Base-by-base conservation (phyloP, 805 yeast genomes). In the Spencermartinsiella europaea region DNA sequence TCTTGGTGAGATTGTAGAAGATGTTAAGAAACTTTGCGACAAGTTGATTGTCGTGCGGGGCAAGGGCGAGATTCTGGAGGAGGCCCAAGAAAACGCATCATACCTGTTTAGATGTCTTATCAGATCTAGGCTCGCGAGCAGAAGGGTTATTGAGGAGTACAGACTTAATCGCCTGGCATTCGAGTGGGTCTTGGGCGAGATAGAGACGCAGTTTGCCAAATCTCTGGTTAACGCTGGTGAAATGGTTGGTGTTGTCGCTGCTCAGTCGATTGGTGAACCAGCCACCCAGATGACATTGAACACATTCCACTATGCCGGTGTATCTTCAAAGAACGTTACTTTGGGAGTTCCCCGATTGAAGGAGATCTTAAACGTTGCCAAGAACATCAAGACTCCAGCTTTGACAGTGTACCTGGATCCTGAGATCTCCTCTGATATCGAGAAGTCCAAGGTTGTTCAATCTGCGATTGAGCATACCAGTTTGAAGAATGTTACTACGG, bases 311-410 rank as follows among this genome's bases (percentile, higher is more conserved):
- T 93, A 93, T 63, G 99, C 99, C 58, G 99, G 99, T 68, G 98
- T 93, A 71, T 98, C 99, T 78, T 98, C 99, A 46, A 98, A 98
- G 48, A 93, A 93, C 70, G 99, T 93, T 53, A 93, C 99, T 0
- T 76, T 93, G 60, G 99, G 99, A 83, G 93, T 93, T 63, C 99
- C 99, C 38, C 95, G 99, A 79, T 80, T 93, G 85, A 86, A 98
- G 79, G 99, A 93, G 77, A 93, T 93, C 79, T 78, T 93, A 68
- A 91, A 91, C 66, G 99, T 93, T 55, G 99, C 99, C 8, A 93
- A 93, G 73, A 91, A 87, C 61, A 90, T 93, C 76, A 93, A 91
- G 71, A 93, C 99, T n/a, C 99, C 99, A n/a, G 95, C 96, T 12
- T 74, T 91, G 64, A 89, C 96, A 7, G 96, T 91, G n/a, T 93